Evolutionary conservation across 164 flowering plant species (phyloP), one percentile per base, ranked within the genome.

Genomic region (Sextonia rubra): DNA sequence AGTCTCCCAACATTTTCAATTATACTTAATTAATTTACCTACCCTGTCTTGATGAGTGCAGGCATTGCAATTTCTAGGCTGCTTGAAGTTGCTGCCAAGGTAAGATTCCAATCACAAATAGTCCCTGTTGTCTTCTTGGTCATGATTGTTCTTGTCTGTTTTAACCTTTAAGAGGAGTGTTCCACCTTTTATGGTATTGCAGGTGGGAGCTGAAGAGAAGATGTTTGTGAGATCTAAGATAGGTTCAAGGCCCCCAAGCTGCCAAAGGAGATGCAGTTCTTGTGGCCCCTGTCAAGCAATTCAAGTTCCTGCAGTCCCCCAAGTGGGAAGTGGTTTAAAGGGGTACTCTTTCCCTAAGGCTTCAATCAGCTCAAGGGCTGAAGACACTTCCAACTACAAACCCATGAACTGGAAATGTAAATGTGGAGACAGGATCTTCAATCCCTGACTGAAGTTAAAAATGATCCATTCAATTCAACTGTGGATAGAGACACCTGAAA

Each of bases 401-500:
- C 97, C 97, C 71, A 84, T 92, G 84, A 83, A 87, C 71, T 90
- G 97, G 97, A 90, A 88, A 48, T 92, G 97, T 82, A 89, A 89
- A 83, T 90, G 97, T 77, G 95, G 97, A 5, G 77, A 85, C 72
- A 63, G 75, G 60, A 75, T 89, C 67, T 87, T 88, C 85, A 91
- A 85, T 75, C 96, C 94, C 37, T 91, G 73, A 69, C 11, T 44
- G 56, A 44, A 66, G 69, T 32, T 32, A 66, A 48, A 66, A 29
- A 44, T 23, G 18, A 24, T 14, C 52, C 25, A 18, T 44, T 66
- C 30, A 11, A 44, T 37, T 37, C 44, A 37, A 66, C 37, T 66
- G 69, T 66, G 22, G 52, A 66, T 44, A 44, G 52, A 37, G 69
- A 66, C 12, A 44, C 24, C 7, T 44, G 65, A 25, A 23, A 8